Evolutionary conservation across 2,329 filamentous ascomycete genomes (phyloP).

Genomic region (Stagonosporopsis chrysanthemi): DNA sequence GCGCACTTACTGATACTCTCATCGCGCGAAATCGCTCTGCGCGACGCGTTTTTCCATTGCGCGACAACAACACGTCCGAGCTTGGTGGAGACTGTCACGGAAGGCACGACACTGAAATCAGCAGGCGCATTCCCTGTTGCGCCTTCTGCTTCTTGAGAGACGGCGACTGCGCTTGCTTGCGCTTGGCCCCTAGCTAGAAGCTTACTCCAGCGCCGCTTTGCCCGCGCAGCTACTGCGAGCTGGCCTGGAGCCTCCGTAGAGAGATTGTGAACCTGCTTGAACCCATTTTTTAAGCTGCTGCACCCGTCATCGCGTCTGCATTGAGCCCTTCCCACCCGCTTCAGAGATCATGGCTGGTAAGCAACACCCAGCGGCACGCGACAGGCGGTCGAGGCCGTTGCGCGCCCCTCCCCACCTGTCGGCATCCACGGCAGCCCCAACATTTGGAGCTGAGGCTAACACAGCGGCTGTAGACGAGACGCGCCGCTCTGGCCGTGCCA

Average conservation of each 20-base stretch:
- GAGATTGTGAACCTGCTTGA: conserved; percentile 48
- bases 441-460: conserved; percentile 36
- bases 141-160: conserved; percentile 24
- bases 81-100: conserved; percentile 26
- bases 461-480: conserved; percentile 70
- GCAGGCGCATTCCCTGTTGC: conserved; percentile 32
- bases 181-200: conserved; percentile 40
- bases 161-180: conserved; percentile 26
- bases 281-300: conserved; percentile 43
- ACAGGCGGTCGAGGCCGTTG: conserved; percentile 12
- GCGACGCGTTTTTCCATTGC: conserved; percentile 22
- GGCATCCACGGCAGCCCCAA: conserved; percentile 21
- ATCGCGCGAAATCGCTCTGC: conserved; percentile 1
- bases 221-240: conserved; percentile 29
- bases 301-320: conserved; percentile 37
- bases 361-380: conserved; percentile 49
- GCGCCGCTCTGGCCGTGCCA: conserved; percentile 91
- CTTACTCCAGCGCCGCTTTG: conserved; percentile 27
- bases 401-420: conserved; percentile 12
- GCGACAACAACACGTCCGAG: conserved; percentile 24
- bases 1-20: conserved; percentile 17
- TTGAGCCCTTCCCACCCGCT: conserved; percentile 41
- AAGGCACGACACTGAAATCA: conserved; percentile 30
- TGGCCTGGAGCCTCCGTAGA: conserved; percentile 43
- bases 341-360: conserved; percentile 66